phyloP scores from a whole-genome alignment of 192 early-diverging fungal genomes.

The Funneliformis geosporum region DNA sequence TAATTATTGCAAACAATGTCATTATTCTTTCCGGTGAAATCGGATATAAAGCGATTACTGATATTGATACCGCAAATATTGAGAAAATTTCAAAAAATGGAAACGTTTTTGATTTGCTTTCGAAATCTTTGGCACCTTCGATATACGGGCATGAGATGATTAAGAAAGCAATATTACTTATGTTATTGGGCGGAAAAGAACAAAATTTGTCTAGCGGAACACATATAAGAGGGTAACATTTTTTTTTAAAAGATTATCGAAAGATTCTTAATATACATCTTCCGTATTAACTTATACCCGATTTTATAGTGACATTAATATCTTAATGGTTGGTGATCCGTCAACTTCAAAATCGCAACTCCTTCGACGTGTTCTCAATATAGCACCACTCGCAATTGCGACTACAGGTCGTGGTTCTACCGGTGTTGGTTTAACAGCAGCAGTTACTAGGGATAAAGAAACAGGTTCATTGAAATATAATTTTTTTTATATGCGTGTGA shows the following conservation, averaged over 20 bases:
- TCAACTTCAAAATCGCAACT: conserved; percentile 99
- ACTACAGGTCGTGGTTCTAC: conserved; percentile 97
- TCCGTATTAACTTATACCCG: conserved; percentile 4
- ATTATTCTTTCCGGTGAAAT: conserved; percentile 67
- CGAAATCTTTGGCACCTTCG: conserved; percentile 86
- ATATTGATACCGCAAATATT: conserved; percentile 88
- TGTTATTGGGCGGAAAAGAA: conserved; percentile 89
- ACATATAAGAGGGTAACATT: conserved; percentile 80
- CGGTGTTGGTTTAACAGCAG: conserved; percentile 97
- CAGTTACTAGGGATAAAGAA: conserved; percentile 93
- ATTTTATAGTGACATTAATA: conserved; percentile 88
- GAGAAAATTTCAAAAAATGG: conserved; percentile 67
- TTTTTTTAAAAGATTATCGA: neutral
- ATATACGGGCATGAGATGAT: conserved; percentile 92
- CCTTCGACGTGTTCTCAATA: conserved; percentile 91
- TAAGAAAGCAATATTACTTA: conserved; percentile 91
- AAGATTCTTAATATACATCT: conserved; percentile 22
- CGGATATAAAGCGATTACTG: conserved; percentile 71
- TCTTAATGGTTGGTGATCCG: conserved; percentile 98
- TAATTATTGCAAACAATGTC: conserved; percentile 87
- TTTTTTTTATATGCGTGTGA: neutral
- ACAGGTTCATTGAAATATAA: conserved; percentile 50
- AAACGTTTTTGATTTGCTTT: conserved; percentile 74
- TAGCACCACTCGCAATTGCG: conserved; percentile 93
- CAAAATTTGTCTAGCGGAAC: conserved; percentile 94